A percentile compares a stretch with the other conserved stretches of the same genome.
Evolutionary conservation across 2,329 filamentous ascomycete species (phyloP).

Genomic region (Dothistroma pini): DNA sequence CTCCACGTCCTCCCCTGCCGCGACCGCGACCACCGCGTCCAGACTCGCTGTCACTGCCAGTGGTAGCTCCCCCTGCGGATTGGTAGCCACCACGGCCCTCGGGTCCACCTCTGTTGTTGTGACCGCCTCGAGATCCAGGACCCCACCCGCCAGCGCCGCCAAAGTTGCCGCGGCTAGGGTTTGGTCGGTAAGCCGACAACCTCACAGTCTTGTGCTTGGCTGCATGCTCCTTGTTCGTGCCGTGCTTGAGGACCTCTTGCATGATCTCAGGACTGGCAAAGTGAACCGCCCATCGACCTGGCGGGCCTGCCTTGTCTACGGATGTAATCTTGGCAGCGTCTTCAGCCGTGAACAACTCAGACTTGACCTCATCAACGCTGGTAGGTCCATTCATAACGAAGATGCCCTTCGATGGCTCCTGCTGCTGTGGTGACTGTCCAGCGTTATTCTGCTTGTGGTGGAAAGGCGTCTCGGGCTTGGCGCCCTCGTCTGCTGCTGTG

Average conservation of each 20-base stretch:
- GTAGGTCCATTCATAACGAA: conserved; percentile 68
- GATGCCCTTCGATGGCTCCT: conserved; percentile 64
- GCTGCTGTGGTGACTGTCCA: conserved; percentile 26
- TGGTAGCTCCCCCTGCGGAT: conserved; percentile 33
- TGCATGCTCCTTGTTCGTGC: conserved; percentile 61
- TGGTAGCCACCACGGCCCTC: conserved; percentile 33
- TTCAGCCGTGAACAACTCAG: conserved; percentile 72
- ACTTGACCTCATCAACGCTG: conserved; percentile 75
- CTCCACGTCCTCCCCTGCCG: conserved; percentile 32
- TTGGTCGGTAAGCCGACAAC: conserved; percentile 60
- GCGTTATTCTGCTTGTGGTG: conserved; percentile 35
- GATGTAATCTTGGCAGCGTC: conserved; percentile 73
- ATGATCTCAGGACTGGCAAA: conserved; percentile 79
- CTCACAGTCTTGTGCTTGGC: conserved; percentile 61
- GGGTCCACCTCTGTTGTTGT: conserved; percentile 57
- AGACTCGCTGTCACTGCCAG: conserved; percentile 64
- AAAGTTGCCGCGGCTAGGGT: conserved; percentile 43
- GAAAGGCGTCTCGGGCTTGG: conserved; percentile 50
- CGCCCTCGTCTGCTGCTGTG: conserved; percentile 37
- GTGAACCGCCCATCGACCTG: conserved; percentile 78
- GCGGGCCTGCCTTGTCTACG: conserved; percentile 65
- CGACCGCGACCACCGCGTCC: conserved; percentile 56
- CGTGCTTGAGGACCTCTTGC: conserved; percentile 69
- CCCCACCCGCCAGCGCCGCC: conserved; percentile 59
- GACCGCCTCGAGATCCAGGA: conserved; percentile 58